phyloP scores from a whole-genome alignment of 2,329 filamentous ascomycete genomes.

The Penicillium nordicum region DNA sequence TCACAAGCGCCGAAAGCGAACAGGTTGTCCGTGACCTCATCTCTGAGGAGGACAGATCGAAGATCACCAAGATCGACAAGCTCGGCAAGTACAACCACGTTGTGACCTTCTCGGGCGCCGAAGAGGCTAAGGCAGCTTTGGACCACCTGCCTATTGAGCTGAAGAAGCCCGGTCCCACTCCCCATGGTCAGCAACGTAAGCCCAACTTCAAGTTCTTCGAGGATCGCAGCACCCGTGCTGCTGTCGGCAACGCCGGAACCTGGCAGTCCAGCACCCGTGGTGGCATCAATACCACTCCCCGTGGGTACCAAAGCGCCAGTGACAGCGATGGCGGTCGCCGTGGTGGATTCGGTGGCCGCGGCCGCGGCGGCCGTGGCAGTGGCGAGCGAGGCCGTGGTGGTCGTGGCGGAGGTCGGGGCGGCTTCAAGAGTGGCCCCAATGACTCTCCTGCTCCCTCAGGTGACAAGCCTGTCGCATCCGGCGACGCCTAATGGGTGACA shows the following conservation, averaged over 20 bases:
- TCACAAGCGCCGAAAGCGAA: constrained; percentile 79
- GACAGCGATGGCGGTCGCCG: constrained; percentile 68
- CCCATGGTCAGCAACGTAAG: constrained; percentile 67
- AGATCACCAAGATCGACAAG: constrained; percentile 70
- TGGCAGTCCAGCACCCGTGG: constrained; percentile 59
- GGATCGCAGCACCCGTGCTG: constrained; percentile 55
- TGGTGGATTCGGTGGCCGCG: constrained; percentile 57
- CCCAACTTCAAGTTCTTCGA: constrained; percentile 82
- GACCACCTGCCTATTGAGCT: constrained; percentile 70
- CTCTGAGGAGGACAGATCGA: constrained; percentile 73
- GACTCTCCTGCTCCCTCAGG: constrained; percentile 35
- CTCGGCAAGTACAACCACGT: constrained; percentile 71
- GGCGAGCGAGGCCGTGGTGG: constrained; percentile 57
- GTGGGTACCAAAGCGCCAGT: constrained; percentile 82
- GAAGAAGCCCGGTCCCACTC: constrained; percentile 60
- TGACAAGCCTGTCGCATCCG: constrained; percentile 36
- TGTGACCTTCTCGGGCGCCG: constrained; percentile 73
- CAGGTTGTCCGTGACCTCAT: constrained; percentile 82
- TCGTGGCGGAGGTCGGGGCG: constrained; percentile 53
- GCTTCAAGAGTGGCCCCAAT: constrained; percentile 52
- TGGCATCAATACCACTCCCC: constrained; percentile 61
- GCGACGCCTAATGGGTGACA: constrained; percentile 30
- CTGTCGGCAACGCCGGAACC: constrained; percentile 52
- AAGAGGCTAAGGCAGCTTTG: constrained; percentile 78
- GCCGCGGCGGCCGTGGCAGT: constrained; percentile 48